Evolutionary conservation across 2,329 filamentous ascomycete genomes (phyloP).

Genomic region (Biscogniauxia marginata): DNA sequence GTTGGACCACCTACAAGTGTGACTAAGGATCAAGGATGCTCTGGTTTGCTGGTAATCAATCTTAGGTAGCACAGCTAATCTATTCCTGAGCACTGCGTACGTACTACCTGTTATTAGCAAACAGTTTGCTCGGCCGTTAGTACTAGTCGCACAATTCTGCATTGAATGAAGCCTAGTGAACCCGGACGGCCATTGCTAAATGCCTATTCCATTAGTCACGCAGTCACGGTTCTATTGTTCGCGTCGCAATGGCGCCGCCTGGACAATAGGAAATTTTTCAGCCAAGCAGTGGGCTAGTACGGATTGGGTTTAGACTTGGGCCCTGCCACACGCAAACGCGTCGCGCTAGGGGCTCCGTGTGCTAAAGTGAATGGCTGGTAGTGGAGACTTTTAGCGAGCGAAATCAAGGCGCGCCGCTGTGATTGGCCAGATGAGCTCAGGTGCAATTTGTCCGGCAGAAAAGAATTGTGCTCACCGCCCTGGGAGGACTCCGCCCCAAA

Average conservation of each 20-base stretch:
- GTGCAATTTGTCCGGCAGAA: conserved; percentile 9
- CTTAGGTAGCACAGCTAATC: too few relatives aligned
- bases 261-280: neutral
- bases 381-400: neutral
- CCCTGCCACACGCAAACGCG: neutral
- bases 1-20: too few relatives aligned
- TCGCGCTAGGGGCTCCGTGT: neutral
- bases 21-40: too few relatives aligned
- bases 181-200: too few relatives aligned
- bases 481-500: neutral
- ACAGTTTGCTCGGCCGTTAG: too few relatives aligned
- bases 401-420: neutral
- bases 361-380: neutral
- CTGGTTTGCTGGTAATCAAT: too few relatives aligned
- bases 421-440: neutral
- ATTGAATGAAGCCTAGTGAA: too few relatives aligned
- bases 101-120: too few relatives aligned
- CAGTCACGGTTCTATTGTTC: too few relatives aligned
- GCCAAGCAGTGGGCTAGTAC: neutral
- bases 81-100: too few relatives aligned
- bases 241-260: too few relatives aligned
- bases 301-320: neutral
- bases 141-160: too few relatives aligned
- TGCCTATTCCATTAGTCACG: neutral
- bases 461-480: conserved; percentile 15